These are phyloP conservation scores for Xylaria sp. DNA, from an alignment of 2,329 filamentous ascomycete species.

Conservation along the genomic window DNA sequence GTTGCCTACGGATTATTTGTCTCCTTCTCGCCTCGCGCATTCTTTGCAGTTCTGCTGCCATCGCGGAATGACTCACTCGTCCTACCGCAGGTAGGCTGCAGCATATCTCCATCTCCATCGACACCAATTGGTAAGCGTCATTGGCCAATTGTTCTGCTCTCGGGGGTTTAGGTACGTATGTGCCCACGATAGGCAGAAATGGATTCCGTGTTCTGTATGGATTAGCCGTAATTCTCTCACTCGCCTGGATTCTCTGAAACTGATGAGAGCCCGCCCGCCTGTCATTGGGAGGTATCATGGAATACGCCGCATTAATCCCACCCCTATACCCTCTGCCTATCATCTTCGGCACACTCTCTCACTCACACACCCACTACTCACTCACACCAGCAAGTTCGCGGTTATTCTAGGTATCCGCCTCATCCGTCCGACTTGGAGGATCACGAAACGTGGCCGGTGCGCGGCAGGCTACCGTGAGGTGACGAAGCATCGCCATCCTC, in stretches of 20 bases:
- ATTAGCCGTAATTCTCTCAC: too few relatives aligned
- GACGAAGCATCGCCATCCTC: slow-evolving; percentile 18
- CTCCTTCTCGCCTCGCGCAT: slow-evolving; percentile 12
- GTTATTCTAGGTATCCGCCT: slow-evolving; percentile 7
- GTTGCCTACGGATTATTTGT: background rate
- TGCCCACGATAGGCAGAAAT: background rate
- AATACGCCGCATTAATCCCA: background rate
- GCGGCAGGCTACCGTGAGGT: slow-evolving; percentile 15
- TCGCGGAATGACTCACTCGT: slow-evolving; percentile 24
- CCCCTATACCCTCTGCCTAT: background rate
- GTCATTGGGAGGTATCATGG: too few relatives aligned
- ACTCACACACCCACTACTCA: background rate
- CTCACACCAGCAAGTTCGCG: background rate
- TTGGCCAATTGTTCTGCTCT: slow-evolving; percentile 26
- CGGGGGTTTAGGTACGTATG: background rate
- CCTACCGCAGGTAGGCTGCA: slow-evolving; percentile 10
- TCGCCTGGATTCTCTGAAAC: too few relatives aligned
- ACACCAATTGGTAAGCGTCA: slow-evolving; percentile 20
- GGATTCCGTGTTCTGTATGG: too few relatives aligned
- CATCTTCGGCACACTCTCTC: background rate
- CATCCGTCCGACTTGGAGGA: slow-evolving; percentile 5
- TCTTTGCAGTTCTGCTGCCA: slow-evolving; percentile 16
- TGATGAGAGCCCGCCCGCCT: too few relatives aligned
- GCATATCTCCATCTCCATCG: slow-evolving; percentile 10
- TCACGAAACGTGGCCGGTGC: background rate